phyloP scores from a whole-genome alignment of 1,284 basidiomycete species.

The Irpex lacteus region DNA sequence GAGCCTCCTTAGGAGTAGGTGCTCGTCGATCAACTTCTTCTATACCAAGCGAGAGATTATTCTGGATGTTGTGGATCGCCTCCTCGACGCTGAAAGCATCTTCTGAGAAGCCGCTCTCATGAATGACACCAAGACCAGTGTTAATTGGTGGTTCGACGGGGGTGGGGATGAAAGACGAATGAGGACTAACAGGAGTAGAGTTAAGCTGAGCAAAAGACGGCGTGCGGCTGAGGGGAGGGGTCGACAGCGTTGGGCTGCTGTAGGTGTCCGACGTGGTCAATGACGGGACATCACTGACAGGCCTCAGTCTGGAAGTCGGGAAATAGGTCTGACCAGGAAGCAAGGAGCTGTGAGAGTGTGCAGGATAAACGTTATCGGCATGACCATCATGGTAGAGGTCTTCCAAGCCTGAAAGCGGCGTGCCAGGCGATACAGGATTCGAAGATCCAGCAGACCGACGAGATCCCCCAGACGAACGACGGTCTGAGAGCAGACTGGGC shows the following conservation, averaged over 20 bases:
- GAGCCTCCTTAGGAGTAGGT: constrained; percentile 1
- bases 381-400: constrained; percentile 25
- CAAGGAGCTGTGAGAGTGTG: background rate
- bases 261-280: constrained; percentile 39
- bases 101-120: constrained; percentile 22
- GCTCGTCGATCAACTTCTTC: background rate
- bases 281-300: constrained; percentile 40
- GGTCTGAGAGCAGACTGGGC: background rate
- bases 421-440: background rate
- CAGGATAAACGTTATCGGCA: background rate
- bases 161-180: constrained; percentile 18
- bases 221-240: constrained; percentile 31
- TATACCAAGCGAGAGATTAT: background rate
- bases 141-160: constrained; percentile 18
- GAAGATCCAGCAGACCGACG: background rate
- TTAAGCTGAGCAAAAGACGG: constrained; percentile 25
- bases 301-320: constrained; percentile 8
- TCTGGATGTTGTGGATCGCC: background rate
- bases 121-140: constrained; percentile 23
- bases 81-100: constrained; percentile 10
- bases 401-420: constrained; percentile 18
- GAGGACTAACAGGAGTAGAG: constrained; percentile 37
- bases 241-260: constrained; percentile 33
- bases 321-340: background rate
- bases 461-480: background rate